A percentile compares a stretch with the other conserved stretches of the same genome.
These are phyloP conservation scores for Harringtonia aguacate DNA, from an alignment of 2,329 filamentous ascomycete genomes.

Conservation along the genomic window DNA sequence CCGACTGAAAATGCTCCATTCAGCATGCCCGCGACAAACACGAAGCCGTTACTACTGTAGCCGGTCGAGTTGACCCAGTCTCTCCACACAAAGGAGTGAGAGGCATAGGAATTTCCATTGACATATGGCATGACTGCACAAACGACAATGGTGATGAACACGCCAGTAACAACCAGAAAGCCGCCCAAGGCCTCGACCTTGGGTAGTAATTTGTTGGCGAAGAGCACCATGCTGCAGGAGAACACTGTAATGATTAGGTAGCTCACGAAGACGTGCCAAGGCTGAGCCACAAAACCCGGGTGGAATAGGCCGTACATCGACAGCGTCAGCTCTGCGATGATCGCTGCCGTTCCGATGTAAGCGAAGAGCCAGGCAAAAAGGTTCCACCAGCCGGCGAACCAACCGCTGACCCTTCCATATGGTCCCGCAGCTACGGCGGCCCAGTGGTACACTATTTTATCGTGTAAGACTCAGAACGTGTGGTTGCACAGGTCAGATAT, in stretches of 20 bases:
- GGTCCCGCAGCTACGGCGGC: not conserved
- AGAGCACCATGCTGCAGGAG: not conserved
- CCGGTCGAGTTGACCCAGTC: not conserved
- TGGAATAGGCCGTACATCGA: not conserved
- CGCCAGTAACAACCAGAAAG: not conserved
- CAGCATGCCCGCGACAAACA: not conserved
- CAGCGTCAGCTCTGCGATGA: not conserved
- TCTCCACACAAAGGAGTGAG: not conserved
- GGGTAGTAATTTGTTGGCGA: not conserved
- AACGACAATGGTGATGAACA: not conserved
- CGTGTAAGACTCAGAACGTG: too few relatives aligned
- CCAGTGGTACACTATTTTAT: not conserved
- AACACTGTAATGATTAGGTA: not conserved
- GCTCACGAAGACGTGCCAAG: not conserved
- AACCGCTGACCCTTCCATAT: not conserved
- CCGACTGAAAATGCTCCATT: not conserved
- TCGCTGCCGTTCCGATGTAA: not conserved
- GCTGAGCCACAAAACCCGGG: not conserved
- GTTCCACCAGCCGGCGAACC: slow-evolving; percentile 1
- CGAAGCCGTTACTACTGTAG: not conserved
- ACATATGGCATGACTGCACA: not conserved
- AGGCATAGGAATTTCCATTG: not conserved
- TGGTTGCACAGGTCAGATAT: not conserved
- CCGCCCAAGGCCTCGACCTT: not conserved
- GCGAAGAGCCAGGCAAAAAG: not conserved